Conservation (phyloP, 1,284 basidiomycete genomes). For the Apiotrichum akiyoshidainum region DNA sequence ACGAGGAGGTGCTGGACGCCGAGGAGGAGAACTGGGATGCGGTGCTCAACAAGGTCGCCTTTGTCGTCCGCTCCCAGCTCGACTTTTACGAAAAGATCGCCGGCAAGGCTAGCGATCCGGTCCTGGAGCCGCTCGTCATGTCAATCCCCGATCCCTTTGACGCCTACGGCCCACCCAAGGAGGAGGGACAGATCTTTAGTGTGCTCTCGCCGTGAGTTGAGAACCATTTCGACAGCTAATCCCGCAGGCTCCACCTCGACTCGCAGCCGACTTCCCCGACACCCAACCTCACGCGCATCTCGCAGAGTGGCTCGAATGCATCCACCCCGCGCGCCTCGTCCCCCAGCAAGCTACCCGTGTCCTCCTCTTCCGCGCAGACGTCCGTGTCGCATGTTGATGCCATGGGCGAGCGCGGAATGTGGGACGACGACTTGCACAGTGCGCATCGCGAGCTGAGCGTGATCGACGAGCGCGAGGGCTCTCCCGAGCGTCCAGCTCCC, state of each 20-base stretch:
- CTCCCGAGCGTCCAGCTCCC: no score
- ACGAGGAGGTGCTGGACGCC: conserved; percentile 75
- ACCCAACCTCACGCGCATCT: conserved; percentile 33
- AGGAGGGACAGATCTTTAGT: conserved; percentile 87
- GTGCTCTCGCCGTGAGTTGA: conserved; percentile 74
- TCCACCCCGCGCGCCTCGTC: conserved; percentile 19
- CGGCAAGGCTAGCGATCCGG: conserved; percentile 79
- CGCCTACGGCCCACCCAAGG: conserved; percentile 78
- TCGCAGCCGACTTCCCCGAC: conserved; percentile 34
- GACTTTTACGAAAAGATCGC: conserved; percentile 52
- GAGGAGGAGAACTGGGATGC: conserved; percentile 89
- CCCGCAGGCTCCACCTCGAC: conserved; percentile 29
- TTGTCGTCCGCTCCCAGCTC: conserved; percentile 46
- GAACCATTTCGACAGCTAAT: conserved; percentile 4
- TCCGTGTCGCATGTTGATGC: conserved; percentile 23
- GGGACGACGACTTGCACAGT: conserved; percentile 20
- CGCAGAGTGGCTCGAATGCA: conserved; percentile 22
- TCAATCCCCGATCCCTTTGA: conserved; percentile 89
- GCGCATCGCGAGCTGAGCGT: conserved; percentile 46
- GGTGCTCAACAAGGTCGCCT: conserved; percentile 71
- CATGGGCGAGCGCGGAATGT: conserved; percentile 28
- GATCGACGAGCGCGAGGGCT: conserved; percentile 40
- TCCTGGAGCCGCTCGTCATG: conserved; percentile 85
- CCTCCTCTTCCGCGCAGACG: conserved; percentile 9
- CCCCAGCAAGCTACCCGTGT: conserved; percentile 23